Percentiles rank a stretch among this genome's conserved stretches.
phyloP scores from a whole-genome alignment of 2,329 filamentous ascomycete genomes.

The Hypoxylon sp. region DNA sequence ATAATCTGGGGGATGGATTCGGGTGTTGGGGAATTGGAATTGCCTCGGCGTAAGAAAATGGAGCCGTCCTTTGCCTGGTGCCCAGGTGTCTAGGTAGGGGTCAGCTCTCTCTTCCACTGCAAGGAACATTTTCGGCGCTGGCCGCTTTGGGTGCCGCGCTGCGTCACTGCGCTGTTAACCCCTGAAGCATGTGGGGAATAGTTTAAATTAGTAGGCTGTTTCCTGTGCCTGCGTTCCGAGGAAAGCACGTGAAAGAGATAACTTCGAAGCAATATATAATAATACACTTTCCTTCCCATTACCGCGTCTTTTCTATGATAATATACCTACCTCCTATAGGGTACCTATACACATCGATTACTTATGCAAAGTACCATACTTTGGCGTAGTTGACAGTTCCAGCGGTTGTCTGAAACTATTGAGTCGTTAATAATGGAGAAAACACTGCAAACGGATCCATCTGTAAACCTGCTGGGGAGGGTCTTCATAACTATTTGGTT shows the following conservation, averaged over 20 bases:
- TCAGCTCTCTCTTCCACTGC: constrained; percentile 1
- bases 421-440: background rate
- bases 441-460: background rate
- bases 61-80: constrained; percentile 8
- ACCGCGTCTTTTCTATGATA: background rate
- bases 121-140: constrained; percentile 25
- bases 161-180: constrained; percentile 27
- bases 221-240: constrained; percentile 6
- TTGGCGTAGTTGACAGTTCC: too few species aligned
- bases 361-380: background rate
- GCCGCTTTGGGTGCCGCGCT: constrained; percentile 27
- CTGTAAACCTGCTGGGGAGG: background rate
- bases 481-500: background rate
- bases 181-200: constrained; percentile 23
- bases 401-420: background rate
- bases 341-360: too few species aligned
- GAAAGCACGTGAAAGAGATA: constrained; percentile 35
- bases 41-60: constrained; percentile 40
- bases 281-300: background rate
- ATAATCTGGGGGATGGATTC: constrained; percentile 25
- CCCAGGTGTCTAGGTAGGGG: too few species aligned
- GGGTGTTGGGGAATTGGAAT: constrained; percentile 30
- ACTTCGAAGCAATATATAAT: constrained; percentile 5
- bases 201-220: constrained; percentile 30
- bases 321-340: background rate